These are phyloP conservation scores for Thymus quinquecostatus DNA, from an alignment of 257 asterid genomes.

Conservation along the genomic window DNA sequence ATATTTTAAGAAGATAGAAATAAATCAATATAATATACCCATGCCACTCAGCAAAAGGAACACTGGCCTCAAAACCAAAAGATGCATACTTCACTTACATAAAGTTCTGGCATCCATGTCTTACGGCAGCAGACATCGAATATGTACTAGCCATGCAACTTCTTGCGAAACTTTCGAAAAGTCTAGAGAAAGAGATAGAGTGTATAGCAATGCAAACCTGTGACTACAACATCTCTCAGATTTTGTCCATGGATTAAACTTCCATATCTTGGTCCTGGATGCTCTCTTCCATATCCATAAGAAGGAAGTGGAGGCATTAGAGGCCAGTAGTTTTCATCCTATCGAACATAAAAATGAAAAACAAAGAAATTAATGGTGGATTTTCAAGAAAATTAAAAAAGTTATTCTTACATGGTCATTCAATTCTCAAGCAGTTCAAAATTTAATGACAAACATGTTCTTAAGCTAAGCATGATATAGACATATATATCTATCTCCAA, in stretches of 20 bases:
- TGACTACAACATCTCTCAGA: constrained; percentile 90
- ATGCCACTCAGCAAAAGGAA: constrained; percentile 6
- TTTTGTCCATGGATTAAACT: constrained; percentile 96
- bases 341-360: constrained; percentile 25
- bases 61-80: background rate
- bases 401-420: background rate
- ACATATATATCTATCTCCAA: background rate
- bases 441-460: background rate
- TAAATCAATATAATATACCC: background rate
- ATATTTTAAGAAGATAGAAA: background rate
- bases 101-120: background rate
- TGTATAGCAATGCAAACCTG: constrained; percentile 58
- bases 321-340: constrained; percentile 93
- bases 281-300: constrained; percentile 94
- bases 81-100: background rate
- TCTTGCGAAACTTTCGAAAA: background rate
- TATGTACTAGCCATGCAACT: background rate
- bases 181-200: constrained; percentile 2
- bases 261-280: constrained; percentile 91
- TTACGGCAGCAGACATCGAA: background rate
- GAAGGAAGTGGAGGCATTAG: constrained; percentile 97
- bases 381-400: background rate
- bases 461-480: constrained; percentile 10
- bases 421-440: background rate
- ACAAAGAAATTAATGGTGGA: background rate